A percentile compares a stretch with the other conserved stretches of the same genome.
Evolutionary conservation across 345 rosid species (phyloP).

Genomic region (Raphanus raphanistrum): DNA sequence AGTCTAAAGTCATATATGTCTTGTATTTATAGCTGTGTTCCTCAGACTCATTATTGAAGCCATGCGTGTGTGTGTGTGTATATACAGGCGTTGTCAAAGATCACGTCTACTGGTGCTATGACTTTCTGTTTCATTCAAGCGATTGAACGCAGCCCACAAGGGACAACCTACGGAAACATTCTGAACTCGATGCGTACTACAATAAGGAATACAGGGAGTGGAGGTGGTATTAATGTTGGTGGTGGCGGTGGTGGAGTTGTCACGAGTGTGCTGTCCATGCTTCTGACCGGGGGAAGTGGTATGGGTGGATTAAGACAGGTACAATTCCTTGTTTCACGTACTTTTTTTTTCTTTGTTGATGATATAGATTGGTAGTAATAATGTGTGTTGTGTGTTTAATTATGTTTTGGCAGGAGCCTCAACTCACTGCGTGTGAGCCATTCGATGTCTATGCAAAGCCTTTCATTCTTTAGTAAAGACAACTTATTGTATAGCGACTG

Average conservation of each 20-base stretch:
- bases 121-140: slow-evolving; percentile 90
- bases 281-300: slow-evolving; percentile 64
- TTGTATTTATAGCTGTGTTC: slow-evolving; percentile 8
- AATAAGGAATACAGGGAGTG: slow-evolving; percentile 53
- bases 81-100: slow-evolving; percentile 71
- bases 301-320: slow-evolving; percentile 70
- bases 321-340: not conserved
- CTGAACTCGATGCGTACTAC: slow-evolving; percentile 69
- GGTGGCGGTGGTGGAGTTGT: slow-evolving; percentile 64
- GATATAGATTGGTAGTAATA: slow-evolving; percentile 9
- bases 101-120: slow-evolving; percentile 90
- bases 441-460: slow-evolving; percentile 76
- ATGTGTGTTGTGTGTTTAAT: not conserved
- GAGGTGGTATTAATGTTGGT: slow-evolving; percentile 33
- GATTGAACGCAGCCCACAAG: slow-evolving; percentile 62
- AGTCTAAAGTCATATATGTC: not conserved
- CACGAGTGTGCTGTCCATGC: slow-evolving; percentile 72
- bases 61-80: not conserved
- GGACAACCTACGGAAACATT: slow-evolving; percentile 68
- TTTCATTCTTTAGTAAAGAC: slow-evolving; percentile 53
- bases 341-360: not conserved
- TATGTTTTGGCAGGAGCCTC: slow-evolving; percentile 62
- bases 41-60: slow-evolving; percentile 5
- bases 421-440: slow-evolving; percentile 66
- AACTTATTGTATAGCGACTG: slow-evolving; percentile 30